Percentiles rank a stretch among this genome's conserved stretches.
Conservation (phyloP, 306 rosid species). For the Amphicarpaea edgeworthii region DNA sequence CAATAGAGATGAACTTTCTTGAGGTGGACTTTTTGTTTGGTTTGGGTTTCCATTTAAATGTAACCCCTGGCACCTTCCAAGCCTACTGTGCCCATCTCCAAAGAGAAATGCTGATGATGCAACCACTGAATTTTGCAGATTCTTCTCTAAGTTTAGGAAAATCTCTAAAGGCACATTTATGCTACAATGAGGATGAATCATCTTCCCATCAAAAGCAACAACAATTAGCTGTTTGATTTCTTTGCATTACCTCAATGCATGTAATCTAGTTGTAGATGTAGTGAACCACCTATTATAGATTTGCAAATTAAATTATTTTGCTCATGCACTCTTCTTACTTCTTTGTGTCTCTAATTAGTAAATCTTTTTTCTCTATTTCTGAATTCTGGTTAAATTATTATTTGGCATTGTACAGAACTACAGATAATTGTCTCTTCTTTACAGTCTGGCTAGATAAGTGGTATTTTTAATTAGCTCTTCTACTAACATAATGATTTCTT, state of each 20-base stretch:
- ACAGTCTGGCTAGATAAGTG: conserved; percentile 55
- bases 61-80: conserved; percentile 79
- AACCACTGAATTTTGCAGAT: conserved; percentile 63
- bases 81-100: conserved; percentile 75
- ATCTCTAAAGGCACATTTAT: conserved; percentile 61
- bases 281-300: conserved; percentile 48
- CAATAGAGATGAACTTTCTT: conserved; percentile 88
- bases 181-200: conserved; percentile 84
- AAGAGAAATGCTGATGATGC: conserved; percentile 74
- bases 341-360: background rate
- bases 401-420: conserved; percentile 49
- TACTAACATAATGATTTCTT: background rate
- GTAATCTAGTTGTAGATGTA: conserved; percentile 51
- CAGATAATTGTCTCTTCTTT: conserved; percentile 48
- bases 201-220: conserved; percentile 74
- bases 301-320: conserved; percentile 41
- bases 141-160: conserved; percentile 63
- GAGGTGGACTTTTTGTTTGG: conserved; percentile 95
- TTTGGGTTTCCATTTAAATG: conserved; percentile 83
- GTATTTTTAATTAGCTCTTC: background rate
- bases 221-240: conserved; percentile 76
- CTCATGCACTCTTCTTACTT: conserved; percentile 20
- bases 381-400: conserved; percentile 30
- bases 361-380: background rate
- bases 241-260: conserved; percentile 45